Percentiles rank a stretch among this genome's conserved stretches.
Conservation (phyloP, 2,329 filamentous ascomycete species). For the Sporothrix humicola region DNA sequence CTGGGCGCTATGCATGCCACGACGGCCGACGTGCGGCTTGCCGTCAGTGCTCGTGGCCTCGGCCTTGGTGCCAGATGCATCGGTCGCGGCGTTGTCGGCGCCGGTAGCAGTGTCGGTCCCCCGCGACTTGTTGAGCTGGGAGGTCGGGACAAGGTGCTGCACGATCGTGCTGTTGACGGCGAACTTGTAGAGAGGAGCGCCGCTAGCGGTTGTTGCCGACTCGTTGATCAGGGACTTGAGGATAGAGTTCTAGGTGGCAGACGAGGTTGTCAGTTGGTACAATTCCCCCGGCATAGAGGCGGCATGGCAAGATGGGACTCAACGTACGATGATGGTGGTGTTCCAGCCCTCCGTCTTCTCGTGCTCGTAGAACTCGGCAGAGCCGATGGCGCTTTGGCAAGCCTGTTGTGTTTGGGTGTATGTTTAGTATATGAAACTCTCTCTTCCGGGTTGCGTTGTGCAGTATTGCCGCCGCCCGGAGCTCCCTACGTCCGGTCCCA, state of each 20-base stretch:
- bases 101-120: constrained; percentile 52
- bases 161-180: constrained; percentile 98
- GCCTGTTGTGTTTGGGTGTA: constrained; percentile 59
- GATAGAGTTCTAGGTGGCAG: constrained; percentile 68
- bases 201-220: constrained; percentile 61
- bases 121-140: constrained; percentile 65
- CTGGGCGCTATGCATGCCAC: constrained; percentile 87
- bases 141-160: constrained; percentile 80
- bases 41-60: constrained; percentile 63
- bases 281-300: background rate
- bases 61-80: constrained; percentile 57
- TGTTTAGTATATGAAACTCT: background rate
- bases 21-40: constrained; percentile 76
- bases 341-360: constrained; percentile 87
- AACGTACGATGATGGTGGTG: constrained; percentile 83
- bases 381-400: constrained; percentile 77
- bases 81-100: constrained; percentile 58
- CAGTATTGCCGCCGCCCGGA: too few species aligned
- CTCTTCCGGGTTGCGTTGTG: background rate
- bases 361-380: constrained; percentile 83
- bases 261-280: background rate
- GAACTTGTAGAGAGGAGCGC: constrained; percentile 77
- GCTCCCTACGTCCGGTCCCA: too few species aligned
- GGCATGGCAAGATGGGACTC: background rate
- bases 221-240: constrained; percentile 79